Base-by-base conservation (phyloP, 169 alveolate species). In the Plasmodium sp. region DNA sequence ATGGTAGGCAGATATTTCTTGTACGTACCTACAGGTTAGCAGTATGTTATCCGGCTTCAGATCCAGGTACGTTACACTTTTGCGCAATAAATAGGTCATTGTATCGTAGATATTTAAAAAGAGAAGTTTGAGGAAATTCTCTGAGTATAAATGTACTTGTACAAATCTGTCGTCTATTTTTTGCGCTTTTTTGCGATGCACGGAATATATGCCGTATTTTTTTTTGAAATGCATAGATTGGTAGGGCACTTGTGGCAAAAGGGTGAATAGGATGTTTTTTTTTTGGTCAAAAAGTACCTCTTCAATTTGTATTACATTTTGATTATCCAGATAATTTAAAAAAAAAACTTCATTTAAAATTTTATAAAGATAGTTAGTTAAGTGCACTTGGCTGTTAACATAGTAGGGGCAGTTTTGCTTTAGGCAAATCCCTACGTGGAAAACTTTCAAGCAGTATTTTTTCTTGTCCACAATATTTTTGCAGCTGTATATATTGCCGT, bases 21-120 rank as follows among this genome's bases (percentile, higher is more conserved):
- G 48, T 18, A 6, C 12, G 45, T 34, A 12, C 54, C 84, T 90
- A 31, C 72, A 41, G 22, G 82, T 80, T 58, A 90, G 74, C 7
- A 90, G 94, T 31, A 90, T 79, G 39, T 90, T 90, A 41, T 90
- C 94, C 16, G 94, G 94, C 72, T 90, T 90, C 48, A 90, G 73
- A 41, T 90, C 94, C 48, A 80, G 12, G 58, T 90, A 90, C 12
- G 91, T 85, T 12, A 80, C 90, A 90, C 77, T 90, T 58, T 90
- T 90, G 67, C 80, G 33, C 67, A 90, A 48, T 39, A 90, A 81
- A 90, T 80, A 90, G 54, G 9, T 90, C 34, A 90, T 41, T 14
- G 90, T 90, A 34, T 79, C 48, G 48, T 90, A 31, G n/a, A 90
- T 80, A 31, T 80, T 80, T 80, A 90, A 80, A 80, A 90, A 90